These are phyloP conservation scores for Herpetomonas samuelpessoai DNA, from an alignment of 208 protist genomes.

Conservation along the genomic window DNA sequence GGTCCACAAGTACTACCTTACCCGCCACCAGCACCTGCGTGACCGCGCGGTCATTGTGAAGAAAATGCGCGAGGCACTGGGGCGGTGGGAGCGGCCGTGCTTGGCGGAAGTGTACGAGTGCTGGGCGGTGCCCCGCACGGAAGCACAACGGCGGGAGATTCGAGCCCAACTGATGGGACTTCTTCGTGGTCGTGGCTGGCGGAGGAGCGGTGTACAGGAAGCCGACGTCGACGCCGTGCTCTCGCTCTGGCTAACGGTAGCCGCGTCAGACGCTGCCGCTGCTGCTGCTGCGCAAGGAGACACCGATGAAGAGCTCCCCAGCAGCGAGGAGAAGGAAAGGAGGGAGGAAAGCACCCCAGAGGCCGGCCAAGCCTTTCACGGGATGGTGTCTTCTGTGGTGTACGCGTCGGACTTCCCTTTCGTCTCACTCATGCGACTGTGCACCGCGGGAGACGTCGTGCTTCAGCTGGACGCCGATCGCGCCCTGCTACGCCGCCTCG, in stretches of 20 bases:
- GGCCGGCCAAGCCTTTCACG: conserved; percentile 2
- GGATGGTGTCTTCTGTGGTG: conserved; percentile 1
- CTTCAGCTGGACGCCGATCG: background rate
- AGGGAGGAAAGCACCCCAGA: background rate
- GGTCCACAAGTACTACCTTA: background rate
- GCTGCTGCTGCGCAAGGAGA: no score
- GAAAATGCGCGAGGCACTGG: background rate
- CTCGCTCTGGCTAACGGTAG: background rate
- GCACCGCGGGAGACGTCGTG: background rate
- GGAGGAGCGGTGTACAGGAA: no score
- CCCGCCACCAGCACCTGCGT: no score
- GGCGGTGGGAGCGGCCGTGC: background rate
- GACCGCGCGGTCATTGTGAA: background rate
- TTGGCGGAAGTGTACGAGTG: background rate
- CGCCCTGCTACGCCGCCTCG: background rate
- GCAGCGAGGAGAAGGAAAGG: background rate
- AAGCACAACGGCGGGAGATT: background rate
- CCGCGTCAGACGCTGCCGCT: no score
- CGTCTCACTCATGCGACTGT: background rate
- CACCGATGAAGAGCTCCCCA: no score
- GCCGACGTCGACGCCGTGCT: no score
- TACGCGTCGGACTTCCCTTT: conserved; percentile 4
- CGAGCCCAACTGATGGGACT: no score
- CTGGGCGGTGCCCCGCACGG: background rate
- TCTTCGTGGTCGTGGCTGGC: no score